Evolutionary conservation across 148 eudicot species (phyloP), one percentile per base, ranked within the genome.

Genomic region (Chenopodium berlandieri): DNA sequence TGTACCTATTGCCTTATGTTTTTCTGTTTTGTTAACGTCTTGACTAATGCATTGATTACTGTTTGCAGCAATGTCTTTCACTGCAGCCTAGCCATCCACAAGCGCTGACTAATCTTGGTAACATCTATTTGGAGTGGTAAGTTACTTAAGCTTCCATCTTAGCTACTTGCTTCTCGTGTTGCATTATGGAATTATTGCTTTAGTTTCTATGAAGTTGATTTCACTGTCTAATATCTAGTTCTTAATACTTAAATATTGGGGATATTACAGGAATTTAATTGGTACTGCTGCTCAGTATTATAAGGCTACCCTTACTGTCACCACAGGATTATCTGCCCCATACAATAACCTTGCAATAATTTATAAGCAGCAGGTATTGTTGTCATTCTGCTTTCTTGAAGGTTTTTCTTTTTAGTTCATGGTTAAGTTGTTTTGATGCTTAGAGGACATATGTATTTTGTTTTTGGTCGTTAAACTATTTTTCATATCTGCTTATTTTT

Each of bases 101-200:
- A 81, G 98, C 99, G 47, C 89, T 96, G 16, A 94, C 98, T 47
- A 96, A 94, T 87, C 95, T 96, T 78, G 99, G 99, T 56, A 96
- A 96, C 86, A 91, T 94, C 64, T 96, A 96, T 82, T 91, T 96
- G 99, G 98, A 94, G 80, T 91, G 98, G 99, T 96, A 90, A 47
- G 75, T 22, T 78, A 7, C 73, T 73, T 73, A 50, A 65, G 68
- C 78, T 25, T 75, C 71, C 9, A 50, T n/a, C 62, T 23, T 77
- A 40, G 47, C 65, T 17, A 40, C 46, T 71, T 2, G 11, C 13
- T 14, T 64, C 56, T 75, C 75, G 44, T 79, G 17, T 4, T 68
- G 25, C 44, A 52, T 63, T 5, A 23, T 81, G 52, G 74, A 52
- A 23, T n/a, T 72, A 37, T 4, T 54, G 78, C 50, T 46, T 32